Evolutionary conservation across 2,329 filamentous ascomycete species (phyloP).

Genomic region (Mariannaea elegans): DNA sequence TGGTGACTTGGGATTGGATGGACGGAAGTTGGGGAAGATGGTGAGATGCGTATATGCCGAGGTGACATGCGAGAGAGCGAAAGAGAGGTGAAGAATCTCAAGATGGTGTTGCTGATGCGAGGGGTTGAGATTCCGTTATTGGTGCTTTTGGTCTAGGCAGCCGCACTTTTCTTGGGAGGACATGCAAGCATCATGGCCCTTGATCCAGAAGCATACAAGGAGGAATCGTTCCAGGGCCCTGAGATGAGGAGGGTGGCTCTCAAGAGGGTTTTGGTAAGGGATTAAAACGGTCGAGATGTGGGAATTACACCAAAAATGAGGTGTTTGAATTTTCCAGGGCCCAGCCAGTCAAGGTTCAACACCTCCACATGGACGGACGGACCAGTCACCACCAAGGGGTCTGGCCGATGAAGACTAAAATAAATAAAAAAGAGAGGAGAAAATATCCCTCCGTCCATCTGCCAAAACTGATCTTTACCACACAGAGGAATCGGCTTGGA

Average conservation of each 20-base stretch:
- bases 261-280: no score
- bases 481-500: not conserved
- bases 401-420: no score
- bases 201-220: no score
- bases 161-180: no score
- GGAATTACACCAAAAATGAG: not conserved
- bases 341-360: slow-evolving; percentile 1
- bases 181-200: no score
- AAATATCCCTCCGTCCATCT: not conserved
- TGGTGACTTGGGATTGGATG: not conserved
- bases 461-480: not conserved
- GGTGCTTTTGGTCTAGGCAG: no score
- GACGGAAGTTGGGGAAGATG: not conserved
- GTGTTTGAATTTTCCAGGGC: slow-evolving; percentile 2
- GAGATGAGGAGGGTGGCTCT: no score
- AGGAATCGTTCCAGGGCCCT: no score
- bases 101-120: not conserved
- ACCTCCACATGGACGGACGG: no score
- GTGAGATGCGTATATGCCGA: not conserved
- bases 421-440: not conserved
- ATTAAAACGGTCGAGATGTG: not conserved
- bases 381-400: no score
- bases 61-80: not conserved
- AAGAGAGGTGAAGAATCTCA: not conserved
- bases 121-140: not conserved